Evolutionary conservation across 1,139 yeast genomes (phyloP), one percentile per base, ranked within the genome.

Genomic region (Dujonia santamariae): DNA sequence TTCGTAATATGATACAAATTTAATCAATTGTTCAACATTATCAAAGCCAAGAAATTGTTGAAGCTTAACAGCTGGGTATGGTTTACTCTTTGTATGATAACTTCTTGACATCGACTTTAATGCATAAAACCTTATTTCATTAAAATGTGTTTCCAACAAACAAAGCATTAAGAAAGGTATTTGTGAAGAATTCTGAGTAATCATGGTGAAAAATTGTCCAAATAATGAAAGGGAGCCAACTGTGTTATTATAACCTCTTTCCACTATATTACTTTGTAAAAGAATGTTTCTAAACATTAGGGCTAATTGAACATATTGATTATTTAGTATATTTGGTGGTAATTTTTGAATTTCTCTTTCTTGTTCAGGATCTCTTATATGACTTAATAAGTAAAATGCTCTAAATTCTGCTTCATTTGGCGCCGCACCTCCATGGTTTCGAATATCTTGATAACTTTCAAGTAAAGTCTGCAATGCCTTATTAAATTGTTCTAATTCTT

Each of bases 381-480:
- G 94, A 50, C 92, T 79, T 22, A 94, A 52, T 14, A 92, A 61
- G 44, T 88, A 84, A 54, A 90, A 94, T 0, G 96, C 90, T 42
- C 97, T 72, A 51, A 94, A 87, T 54, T 94, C 99, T 0, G 97
- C 85, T 58, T 94, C 98, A 47, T 85, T 84, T 0, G 94, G 88
- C 36, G 85, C 75, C 13, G 40, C 51, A 0, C 86, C 80, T 2
- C 88, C 92, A 41, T 75, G 72, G 26, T 79, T 74, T 31, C 95
- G 64, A 7, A 84, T 81, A 48, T 86, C 96, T 37, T 80, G 78
- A 50, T 94, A 94, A 48, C 88, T 85, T 54, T 94, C 97, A 13
- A 86, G 75, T 26, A 94, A 66, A 0, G 98, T 85, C 51, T 92
- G 96, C 29, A 94, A 59, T 0, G 97, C 86, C 53, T 94, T 94